Conservation (phyloP, 768 basidiomycete genomes). For the Lactifluus piperatus region DNA sequence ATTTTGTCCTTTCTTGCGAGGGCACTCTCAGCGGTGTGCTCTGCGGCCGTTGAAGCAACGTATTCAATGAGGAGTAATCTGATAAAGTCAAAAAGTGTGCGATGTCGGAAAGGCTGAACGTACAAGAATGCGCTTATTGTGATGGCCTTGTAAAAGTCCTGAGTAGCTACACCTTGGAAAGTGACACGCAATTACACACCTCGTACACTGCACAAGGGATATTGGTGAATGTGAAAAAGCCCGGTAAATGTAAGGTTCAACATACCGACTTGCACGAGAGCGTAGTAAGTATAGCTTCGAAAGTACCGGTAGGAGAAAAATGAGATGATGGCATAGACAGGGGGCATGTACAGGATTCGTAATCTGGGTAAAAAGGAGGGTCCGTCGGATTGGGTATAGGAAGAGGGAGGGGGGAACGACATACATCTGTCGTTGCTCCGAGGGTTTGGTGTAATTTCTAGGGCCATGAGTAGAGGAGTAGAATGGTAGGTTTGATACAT, state of each 20-base stretch:
- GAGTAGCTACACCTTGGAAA: not conserved
- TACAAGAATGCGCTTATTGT: constrained; percentile 84
- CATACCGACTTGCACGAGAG: constrained; percentile 42
- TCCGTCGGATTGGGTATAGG: not conserved
- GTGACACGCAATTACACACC: constrained; percentile 29
- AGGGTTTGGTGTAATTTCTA: constrained; percentile 63
- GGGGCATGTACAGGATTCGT: constrained; percentile 81
- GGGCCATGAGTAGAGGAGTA: not conserved
- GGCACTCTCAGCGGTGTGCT: constrained; percentile 54
- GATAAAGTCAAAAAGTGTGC: not conserved
- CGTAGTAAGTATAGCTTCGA: constrained; percentile 62
- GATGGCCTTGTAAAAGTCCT: constrained; percentile 43
- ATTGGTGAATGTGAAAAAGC: constrained; percentile 29
- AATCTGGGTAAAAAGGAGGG: constrained; percentile 34
- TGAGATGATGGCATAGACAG: constrained; percentile 71
- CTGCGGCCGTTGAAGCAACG: constrained; percentile 62
- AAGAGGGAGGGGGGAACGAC: constrained; percentile 3
- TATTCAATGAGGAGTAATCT: constrained; percentile 79
- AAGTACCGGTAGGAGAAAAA: constrained; percentile 85
- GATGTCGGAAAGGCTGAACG: constrained; percentile 23
- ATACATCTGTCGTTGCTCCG: constrained; percentile 77
- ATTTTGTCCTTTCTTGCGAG: constrained; percentile 74
- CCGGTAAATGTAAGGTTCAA: constrained; percentile 13
- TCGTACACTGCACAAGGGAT: constrained; percentile 48
- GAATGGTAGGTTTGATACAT: constrained; percentile 19